Percentiles rank a stretch among this genome's conserved stretches.
Evolutionary conservation across 768 basidiomycete species (phyloP).

Genomic region (Leucogyrophana mollusca): DNA sequence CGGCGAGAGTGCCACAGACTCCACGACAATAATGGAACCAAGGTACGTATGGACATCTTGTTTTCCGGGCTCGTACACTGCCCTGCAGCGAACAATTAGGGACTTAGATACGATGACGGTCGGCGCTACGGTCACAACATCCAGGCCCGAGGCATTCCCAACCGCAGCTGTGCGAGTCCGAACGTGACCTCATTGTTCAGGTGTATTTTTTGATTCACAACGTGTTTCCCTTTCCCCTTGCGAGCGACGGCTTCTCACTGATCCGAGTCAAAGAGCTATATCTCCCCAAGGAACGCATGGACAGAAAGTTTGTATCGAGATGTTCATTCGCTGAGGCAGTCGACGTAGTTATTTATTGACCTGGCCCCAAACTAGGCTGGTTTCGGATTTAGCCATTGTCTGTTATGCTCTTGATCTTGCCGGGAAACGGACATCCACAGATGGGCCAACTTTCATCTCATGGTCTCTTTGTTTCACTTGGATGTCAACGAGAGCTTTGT

Average conservation of each 20-base stretch:
- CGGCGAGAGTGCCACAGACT: no score
- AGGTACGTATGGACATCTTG: slow-evolving; percentile 26
- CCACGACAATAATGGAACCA: slow-evolving; percentile 8
- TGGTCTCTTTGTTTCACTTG: not conserved
- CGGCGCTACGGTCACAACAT: no score
- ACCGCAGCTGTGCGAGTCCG: no score
- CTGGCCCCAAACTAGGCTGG: slow-evolving; percentile 30
- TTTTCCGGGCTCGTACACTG: no score
- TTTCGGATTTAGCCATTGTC: slow-evolving; percentile 36
- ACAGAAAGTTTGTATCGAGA: slow-evolving; percentile 13
- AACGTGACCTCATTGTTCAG: slow-evolving; percentile 23
- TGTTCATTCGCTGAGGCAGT: slow-evolving; percentile 7
- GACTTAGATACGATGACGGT: slow-evolving; percentile 5
- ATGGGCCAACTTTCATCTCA: not conserved
- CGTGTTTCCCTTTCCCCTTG: slow-evolving; percentile 5
- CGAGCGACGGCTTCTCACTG: slow-evolving; percentile 9
- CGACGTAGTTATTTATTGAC: slow-evolving; percentile 18
- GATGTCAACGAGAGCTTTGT: no score
- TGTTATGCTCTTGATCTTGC: not conserved
- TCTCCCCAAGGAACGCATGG: slow-evolving; percentile 5
- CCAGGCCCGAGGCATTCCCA: no score
- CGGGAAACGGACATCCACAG: not conserved
- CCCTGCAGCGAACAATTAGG: slow-evolving; percentile 15
- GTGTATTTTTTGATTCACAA: slow-evolving; percentile 11
- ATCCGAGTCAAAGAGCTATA: slow-evolving; percentile 5